Evolutionary conservation across 371 early-diverging fungal species (phyloP).

Genomic region (Syncephalastrum contaminatum): DNA sequence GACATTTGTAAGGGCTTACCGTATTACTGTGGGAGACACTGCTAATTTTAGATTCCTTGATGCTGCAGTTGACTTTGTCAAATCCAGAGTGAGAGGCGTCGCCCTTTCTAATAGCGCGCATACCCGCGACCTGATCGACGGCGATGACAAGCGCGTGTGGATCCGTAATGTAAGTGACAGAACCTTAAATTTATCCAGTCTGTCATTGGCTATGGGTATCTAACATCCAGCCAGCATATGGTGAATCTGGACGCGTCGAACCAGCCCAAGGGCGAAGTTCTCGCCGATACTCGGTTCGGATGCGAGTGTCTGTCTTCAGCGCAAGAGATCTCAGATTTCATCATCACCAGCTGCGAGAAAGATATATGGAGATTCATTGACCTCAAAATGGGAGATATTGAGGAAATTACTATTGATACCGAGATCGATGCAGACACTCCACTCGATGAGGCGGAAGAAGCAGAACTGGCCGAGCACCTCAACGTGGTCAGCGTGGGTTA

Average conservation of each 20-base stretch:
- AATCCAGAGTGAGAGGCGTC: conserved; percentile 26
- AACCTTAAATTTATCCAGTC: not conserved
- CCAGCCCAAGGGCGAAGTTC: conserved; percentile 20
- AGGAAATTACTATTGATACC: conserved; percentile 14
- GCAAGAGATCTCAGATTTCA: conserved; percentile 40
- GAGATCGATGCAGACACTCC: conserved; percentile 11
- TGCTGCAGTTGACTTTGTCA: conserved; percentile 33
- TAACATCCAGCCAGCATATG: conserved; percentile 18
- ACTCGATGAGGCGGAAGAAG: conserved; percentile 23
- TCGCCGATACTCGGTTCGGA: conserved; percentile 34
- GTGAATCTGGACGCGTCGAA: conserved; percentile 31
- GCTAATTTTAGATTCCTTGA: not conserved
- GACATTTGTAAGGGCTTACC: conserved; percentile 25
- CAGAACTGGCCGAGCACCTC: conserved; percentile 24
- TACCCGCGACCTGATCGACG: conserved; percentile 24
- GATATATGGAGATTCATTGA: conserved; percentile 36
- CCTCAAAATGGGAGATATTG: conserved; percentile 38
- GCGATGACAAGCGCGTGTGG: conserved; percentile 29
- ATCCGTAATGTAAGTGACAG: conserved; percentile 29
- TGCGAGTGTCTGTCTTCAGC: conserved; percentile 37
- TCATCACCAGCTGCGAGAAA: conserved; percentile 25
- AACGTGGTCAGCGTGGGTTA: conserved; percentile 20
- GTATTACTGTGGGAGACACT: not conserved
- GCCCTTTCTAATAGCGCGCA: conserved; percentile 38
- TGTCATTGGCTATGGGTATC: not conserved